Percentiles rank a stretch among this genome's conserved stretches.
phyloP scores from a whole-genome alignment of 495 filamentous ascomycete species.

The Apodospora peruviana region DNA sequence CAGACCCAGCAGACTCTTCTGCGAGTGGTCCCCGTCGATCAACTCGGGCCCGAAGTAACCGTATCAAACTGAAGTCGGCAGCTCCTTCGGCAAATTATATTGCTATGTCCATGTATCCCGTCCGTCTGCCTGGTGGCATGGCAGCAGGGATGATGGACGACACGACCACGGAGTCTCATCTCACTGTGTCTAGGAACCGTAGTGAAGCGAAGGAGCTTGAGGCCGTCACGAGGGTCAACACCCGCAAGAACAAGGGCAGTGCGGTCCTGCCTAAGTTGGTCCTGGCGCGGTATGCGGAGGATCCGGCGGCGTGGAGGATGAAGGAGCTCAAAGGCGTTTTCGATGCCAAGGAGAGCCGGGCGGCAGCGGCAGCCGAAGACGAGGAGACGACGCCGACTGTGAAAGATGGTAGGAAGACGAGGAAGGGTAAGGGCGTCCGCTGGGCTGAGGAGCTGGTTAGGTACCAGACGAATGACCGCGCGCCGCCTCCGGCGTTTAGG shows the following conservation, averaged over 20 bases:
- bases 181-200: conserved; percentile 19
- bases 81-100: conserved; percentile 28
- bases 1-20: conserved; percentile 1
- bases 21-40: conserved; percentile 22
- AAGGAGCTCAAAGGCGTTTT: conserved; percentile 24
- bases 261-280: conserved; percentile 24
- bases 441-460: conserved; percentile 26
- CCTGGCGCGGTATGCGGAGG: conserved; percentile 21
- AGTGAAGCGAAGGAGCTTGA: conserved; percentile 48
- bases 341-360: conserved; percentile 17
- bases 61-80: conserved; percentile 18
- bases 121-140: conserved; percentile 20
- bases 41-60: conserved; percentile 19
- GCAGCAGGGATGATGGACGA: conserved; percentile 20
- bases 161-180: conserved; percentile 6
- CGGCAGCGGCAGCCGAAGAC: not conserved
- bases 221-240: conserved; percentile 44
- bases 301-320: conserved; percentile 19
- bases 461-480: conserved; percentile 14
- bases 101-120: conserved; percentile 24
- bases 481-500: not conserved
- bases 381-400: not conserved
- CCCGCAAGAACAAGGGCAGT: conserved; percentile 50
- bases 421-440: conserved; percentile 19
- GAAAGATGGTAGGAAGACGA: conserved; percentile 5